Conservation (phyloP, 129 eudicot genomes). For the Flaveria bidentis region DNA sequence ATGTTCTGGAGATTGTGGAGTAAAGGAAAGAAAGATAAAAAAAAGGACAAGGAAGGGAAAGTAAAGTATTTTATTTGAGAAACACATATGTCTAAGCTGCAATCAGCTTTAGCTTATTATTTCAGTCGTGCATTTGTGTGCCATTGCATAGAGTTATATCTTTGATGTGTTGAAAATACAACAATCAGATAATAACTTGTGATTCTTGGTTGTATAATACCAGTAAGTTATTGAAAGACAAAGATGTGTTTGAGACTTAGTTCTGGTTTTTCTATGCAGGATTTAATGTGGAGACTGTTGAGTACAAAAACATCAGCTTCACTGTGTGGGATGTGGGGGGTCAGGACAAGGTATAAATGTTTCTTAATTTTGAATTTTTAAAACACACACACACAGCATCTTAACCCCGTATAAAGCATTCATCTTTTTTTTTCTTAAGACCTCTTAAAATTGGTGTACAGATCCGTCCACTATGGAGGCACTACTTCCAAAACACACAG, state of each 20-base stretch:
- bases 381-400: neutral
- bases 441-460: slow-evolving; percentile 23
- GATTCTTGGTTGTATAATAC: slow-evolving; percentile 1
- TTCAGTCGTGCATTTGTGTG: too few relatives aligned
- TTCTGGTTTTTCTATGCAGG: slow-evolving; percentile 47
- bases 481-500: slow-evolving; percentile 98
- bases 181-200: slow-evolving; percentile 8
- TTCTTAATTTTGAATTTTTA: neutral
- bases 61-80: too few relatives aligned
- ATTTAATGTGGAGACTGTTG: slow-evolving; percentile 97
- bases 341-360: slow-evolving; percentile 84
- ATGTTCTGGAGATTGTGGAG: too few relatives aligned
- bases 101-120: too few relatives aligned
- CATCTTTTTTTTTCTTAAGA: neutral
- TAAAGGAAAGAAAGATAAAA: too few relatives aligned
- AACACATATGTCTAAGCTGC: too few relatives aligned
- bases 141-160: neutral
- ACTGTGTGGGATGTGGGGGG: slow-evolving; percentile 99
- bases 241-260: neutral
- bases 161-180: neutral
- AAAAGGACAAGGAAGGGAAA: too few relatives aligned
- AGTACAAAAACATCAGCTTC: slow-evolving; percentile 98
- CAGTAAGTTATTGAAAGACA: neutral
- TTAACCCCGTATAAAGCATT: neutral
- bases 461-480: slow-evolving; percentile 99